Conservation (phyloP, 345 rosid species). For the Hypericum androsaemum region DNA sequence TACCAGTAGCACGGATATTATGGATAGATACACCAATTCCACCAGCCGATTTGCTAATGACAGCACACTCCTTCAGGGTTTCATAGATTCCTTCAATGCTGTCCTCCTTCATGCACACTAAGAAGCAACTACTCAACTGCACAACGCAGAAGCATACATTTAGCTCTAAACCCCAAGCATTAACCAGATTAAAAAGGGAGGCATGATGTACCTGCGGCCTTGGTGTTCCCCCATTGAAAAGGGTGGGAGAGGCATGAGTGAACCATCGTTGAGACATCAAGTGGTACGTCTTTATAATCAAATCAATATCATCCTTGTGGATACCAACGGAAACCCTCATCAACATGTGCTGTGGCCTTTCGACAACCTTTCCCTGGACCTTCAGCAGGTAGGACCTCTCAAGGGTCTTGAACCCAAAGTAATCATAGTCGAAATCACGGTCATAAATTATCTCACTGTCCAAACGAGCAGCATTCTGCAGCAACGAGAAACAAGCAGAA, state of each 20-base stretch:
- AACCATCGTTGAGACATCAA: slow-evolving; percentile 94
- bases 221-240: slow-evolving; percentile 87
- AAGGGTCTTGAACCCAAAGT: slow-evolving; percentile 86
- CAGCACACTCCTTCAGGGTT: slow-evolving; percentile 87
- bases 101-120: slow-evolving; percentile 88
- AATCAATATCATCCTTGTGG: slow-evolving; percentile 67
- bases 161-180: too few relatives aligned
- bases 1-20: slow-evolving; percentile 71
- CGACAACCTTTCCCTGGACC: slow-evolving; percentile 79
- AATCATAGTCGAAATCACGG: slow-evolving; percentile 86
- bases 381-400: slow-evolving; percentile 84
- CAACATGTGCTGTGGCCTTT: slow-evolving; percentile 88
- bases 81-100: slow-evolving; percentile 93
- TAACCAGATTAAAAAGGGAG: too few relatives aligned
- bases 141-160: too few relatives aligned
- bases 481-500: slow-evolving; percentile 1
- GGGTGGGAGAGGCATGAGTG: slow-evolving; percentile 94
- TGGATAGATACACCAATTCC: slow-evolving; percentile 89
- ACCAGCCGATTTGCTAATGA: slow-evolving; percentile 90
- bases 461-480: slow-evolving; percentile 61
- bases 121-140: slow-evolving; percentile 90
- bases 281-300: slow-evolving; percentile 65
- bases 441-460: slow-evolving; percentile 94
- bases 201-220: too few relatives aligned
- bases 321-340: slow-evolving; percentile 95